A percentile compares a stretch with the other conserved stretches of the same genome.
Conservation (phyloP, 176 grass and related monocot species). For the Panicum miliaceum region DNA sequence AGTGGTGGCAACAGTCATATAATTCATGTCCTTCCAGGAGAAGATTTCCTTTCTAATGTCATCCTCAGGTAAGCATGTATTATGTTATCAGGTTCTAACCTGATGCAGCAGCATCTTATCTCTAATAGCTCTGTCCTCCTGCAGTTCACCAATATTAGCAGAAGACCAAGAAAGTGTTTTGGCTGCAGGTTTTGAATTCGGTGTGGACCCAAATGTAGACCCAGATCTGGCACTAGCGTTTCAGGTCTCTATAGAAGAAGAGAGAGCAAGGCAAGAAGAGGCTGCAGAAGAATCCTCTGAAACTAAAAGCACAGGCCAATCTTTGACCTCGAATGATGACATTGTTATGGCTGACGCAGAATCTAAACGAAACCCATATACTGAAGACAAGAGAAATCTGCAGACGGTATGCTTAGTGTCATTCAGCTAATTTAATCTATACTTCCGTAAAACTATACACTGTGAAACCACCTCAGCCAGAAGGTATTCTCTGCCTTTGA, state of each 20-base stretch:
- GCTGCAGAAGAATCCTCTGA: constrained; percentile 34
- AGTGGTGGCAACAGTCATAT: constrained; percentile 66
- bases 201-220: constrained; percentile 67
- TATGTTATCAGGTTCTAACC: background rate
- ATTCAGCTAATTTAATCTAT: background rate
- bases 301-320: constrained; percentile 22
- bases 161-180: constrained; percentile 59
- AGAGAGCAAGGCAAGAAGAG: constrained; percentile 61
- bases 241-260: constrained; percentile 64
- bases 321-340: constrained; percentile 19
- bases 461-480: background rate
- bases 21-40: constrained; percentile 58
- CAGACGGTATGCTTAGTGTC: background rate
- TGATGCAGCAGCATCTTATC: background rate
- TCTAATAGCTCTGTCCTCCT: constrained; percentile 17
- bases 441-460: background rate
- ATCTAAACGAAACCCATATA: background rate
- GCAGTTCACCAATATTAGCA: constrained; percentile 64
- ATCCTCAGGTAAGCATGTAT: constrained; percentile 47
- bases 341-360: constrained; percentile 37
- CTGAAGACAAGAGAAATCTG: background rate
- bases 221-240: constrained; percentile 58
- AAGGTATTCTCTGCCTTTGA: background rate
- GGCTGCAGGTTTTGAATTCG: constrained; percentile 58
- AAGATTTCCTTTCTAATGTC: constrained; percentile 48